Base-by-base conservation (phyloP, 768 basidiomycete species). In the Leucosporidium creatinivorum region DNA sequence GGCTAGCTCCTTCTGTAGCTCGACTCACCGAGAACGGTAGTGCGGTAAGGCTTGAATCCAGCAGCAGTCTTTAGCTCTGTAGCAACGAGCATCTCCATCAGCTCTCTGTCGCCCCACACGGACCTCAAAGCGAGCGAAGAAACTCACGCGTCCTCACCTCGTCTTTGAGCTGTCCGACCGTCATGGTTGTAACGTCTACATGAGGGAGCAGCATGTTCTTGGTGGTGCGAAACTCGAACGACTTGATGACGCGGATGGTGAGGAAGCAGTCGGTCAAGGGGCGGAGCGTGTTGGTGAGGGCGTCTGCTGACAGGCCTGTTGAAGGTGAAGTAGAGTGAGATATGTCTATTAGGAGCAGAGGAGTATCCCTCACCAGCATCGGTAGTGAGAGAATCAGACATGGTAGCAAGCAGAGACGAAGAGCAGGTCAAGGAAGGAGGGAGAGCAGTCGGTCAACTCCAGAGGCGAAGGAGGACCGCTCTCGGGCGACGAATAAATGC, bases 171-270 rank as follows among this genome's bases (percentile, higher is more conserved):
- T 83, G 80, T 19, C 84, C 86, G 28, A 93, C 87, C 3, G 91
- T 92, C n/a, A 84, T 86, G 3, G 81, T 81, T 72, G 86, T 85
- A 69, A 96, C 85, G 76, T 99, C 85, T 68, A 93, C 74, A 73
- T 87, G 81, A 75, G 86, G 88, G 60, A 98, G 82, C 61, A 99
- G 87, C 71, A 97, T 83, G 76, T 85, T 87, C 73, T 87, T 87
- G 77, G 91, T 89, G 63, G 93, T 97, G 63, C 94, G 85, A 78
- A 85, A 97, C 76, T 86, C 86, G 77, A 99, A 94, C 25, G 90
- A 92, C 77, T 99, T 99, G 81, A 99, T 90, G 69, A 97, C 83
- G 39, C 94, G 86, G 58, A 98, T 78, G 10, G 94, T 98, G 65
- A 98, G 80, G 7, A 91, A 92, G 26, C 91, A 91, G 68, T 85